These are phyloP conservation scores for Suhomyces pyralidae DNA, from an alignment of 805 yeast genomes.

Conservation along the genomic window DNA sequence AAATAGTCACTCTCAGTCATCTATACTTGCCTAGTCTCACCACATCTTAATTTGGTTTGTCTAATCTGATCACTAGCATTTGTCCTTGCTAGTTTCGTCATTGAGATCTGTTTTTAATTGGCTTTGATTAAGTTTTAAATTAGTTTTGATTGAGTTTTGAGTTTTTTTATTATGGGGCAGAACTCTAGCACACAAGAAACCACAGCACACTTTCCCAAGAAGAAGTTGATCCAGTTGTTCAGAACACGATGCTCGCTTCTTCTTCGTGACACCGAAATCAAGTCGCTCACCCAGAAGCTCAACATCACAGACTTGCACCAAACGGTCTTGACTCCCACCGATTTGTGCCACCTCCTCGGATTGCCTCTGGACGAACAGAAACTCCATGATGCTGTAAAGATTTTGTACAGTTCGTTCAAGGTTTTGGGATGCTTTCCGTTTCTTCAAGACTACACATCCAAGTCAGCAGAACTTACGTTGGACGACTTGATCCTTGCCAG, in stretches of 20 bases:
- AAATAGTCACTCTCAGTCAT: too few species aligned
- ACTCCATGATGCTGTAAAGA: neutral
- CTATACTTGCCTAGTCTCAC: too few species aligned
- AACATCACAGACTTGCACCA: constrained; percentile 12
- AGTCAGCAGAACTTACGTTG: constrained; percentile 38
- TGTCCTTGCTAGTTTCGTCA: too few species aligned
- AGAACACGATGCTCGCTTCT: constrained; percentile 13
- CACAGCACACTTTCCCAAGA: constrained; percentile 12
- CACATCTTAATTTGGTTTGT: too few species aligned
- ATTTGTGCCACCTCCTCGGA: constrained; percentile 20
- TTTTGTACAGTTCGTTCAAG: constrained; percentile 38
- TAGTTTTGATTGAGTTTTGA: too few species aligned
- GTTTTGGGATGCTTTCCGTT: constrained; percentile 52
- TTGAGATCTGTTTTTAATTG: too few species aligned
- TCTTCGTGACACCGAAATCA: constrained; percentile 19
- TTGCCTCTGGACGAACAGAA: neutral
- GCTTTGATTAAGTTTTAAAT: too few species aligned
- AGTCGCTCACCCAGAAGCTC: constrained; percentile 13
- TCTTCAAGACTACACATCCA: constrained; percentile 29
- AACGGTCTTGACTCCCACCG: constrained; percentile 15
- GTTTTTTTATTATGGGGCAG: neutral
- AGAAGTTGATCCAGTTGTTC: constrained; percentile 19
- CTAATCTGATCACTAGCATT: too few species aligned
- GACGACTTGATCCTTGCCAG: constrained; percentile 23
- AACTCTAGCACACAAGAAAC: neutral